phyloP scores from a whole-genome alignment of 2,329 filamentous ascomycete genomes.

The Aspergillus bombycis region DNA sequence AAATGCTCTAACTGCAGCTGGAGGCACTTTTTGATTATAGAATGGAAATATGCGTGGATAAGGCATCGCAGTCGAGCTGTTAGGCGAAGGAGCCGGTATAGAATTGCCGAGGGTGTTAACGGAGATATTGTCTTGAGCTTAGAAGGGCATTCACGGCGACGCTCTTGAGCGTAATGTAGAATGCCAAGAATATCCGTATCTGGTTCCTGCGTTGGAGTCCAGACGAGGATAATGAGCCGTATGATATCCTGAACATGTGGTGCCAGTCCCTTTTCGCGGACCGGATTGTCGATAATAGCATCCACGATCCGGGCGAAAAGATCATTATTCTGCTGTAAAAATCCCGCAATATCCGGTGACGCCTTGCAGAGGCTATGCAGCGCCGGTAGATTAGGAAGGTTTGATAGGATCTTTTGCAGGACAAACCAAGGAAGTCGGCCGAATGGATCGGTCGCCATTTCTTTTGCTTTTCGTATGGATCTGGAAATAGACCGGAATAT shows the following conservation, averaged over 20 bases:
- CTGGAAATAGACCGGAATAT: background rate
- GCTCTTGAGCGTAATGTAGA: conserved; percentile 8
- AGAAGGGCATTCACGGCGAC: background rate
- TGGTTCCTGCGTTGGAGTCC: conserved; percentile 5
- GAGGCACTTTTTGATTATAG: conserved; percentile 6
- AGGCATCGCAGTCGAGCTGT: conserved; percentile 5
- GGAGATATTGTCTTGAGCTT: conserved; percentile 6
- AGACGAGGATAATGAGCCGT: conserved; percentile 6
- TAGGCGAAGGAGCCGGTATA: conserved; percentile 9
- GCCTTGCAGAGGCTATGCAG: conserved; percentile 11
- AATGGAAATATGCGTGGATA: conserved; percentile 10
- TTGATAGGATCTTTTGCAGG: conserved; percentile 10
- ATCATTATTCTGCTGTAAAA: conserved; percentile 7
- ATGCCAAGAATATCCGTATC: conserved; percentile 8
- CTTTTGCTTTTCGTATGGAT: background rate
- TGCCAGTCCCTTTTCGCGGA: conserved; percentile 9
- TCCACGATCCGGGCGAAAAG: conserved; percentile 10
- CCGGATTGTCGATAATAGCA: conserved; percentile 6
- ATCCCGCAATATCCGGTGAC: conserved; percentile 10
- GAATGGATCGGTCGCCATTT: conserved; percentile 11
- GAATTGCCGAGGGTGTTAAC: conserved; percentile 8
- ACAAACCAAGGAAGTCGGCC: conserved; percentile 13
- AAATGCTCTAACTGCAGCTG: conserved; percentile 8
- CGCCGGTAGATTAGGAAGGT: conserved; percentile 7
- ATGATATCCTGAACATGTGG: conserved; percentile 8